Evolutionary conservation across 306 rosid species (phyloP).

Genomic region (Rosa lucieae): DNA sequence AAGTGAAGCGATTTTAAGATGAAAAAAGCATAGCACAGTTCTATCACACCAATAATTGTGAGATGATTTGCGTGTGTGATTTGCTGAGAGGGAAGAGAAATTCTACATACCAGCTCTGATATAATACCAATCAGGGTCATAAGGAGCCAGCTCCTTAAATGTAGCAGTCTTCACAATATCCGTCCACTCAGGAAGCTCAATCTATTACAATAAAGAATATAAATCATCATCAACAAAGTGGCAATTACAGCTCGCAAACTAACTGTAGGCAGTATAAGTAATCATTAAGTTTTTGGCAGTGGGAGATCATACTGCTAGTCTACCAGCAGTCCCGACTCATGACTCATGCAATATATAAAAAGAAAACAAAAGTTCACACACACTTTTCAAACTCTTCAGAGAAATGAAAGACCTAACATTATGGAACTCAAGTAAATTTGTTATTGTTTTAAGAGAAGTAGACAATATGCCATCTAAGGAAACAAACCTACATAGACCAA

Average conservation of each 20-base stretch:
- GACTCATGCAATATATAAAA: too few relatives aligned
- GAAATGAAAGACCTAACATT: background rate
- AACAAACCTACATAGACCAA: background rate
- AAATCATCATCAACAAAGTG: background rate
- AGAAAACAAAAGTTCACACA: too few relatives aligned
- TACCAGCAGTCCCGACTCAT: too few relatives aligned
- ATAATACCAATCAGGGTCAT: constrained; percentile 79
- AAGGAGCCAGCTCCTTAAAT: constrained; percentile 72
- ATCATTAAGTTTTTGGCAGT: too few relatives aligned
- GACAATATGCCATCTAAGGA: background rate
- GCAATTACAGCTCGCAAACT: background rate
- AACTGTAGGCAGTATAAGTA: too few relatives aligned
- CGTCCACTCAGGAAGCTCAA: constrained; percentile 80
- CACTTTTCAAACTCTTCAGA: background rate
- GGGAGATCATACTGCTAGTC: too few relatives aligned
- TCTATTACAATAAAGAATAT: constrained; percentile 24
- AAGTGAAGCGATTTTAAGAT: background rate
- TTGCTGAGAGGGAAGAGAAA: background rate
- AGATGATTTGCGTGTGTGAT: background rate
- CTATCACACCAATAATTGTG: background rate
- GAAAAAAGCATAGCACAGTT: background rate
- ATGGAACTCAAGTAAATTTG: background rate
- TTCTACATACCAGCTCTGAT: constrained; percentile 56
- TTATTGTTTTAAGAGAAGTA: background rate
- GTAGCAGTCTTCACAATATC: constrained; percentile 71